Evolutionary conservation across 2,329 filamentous ascomycete species (phyloP), one percentile per base, ranked within the genome.

Genomic region (Aspergillus chevalieri): DNA sequence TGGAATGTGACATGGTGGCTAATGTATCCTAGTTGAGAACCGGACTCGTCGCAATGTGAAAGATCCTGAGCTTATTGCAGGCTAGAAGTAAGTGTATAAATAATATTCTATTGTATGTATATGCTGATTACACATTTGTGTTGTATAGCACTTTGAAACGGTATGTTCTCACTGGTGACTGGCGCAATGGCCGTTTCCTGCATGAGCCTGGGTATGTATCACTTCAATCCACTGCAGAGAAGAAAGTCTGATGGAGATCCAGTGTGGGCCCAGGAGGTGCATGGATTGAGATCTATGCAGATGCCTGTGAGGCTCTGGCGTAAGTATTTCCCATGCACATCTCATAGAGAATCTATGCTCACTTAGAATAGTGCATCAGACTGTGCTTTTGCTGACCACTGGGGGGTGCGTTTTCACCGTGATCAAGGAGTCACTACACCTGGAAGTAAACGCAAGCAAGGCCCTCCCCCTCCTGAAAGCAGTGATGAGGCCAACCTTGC

Each of bases 21-120:
- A 34, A 34, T 34, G 7, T 3, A n/a, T 34, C 9, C 30, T 34
- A 34, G 30, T 34, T 34, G 30, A 34, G 14, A 34, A 34, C 2
- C 53, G 48, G 10, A 61, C 30, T 34, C 14, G 30, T n/a, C 9
- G 14, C 9, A 34, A 34, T 34, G 14, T 34, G 14, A n/a, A 34
- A 34, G 30, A 34, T n/a, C 30, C 30, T 10, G 30, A 34, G 30
- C 5, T 34, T 9, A 34, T 34, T 34, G 30, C 30, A 10, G 30
- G 30, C 9, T 7, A 34, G 30, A 34, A 34, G 30, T 34, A 10
- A 34, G 30, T 34, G 14, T 34, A 34, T 3, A 34, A 9, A 9
- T n/a, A 34, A 9, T n/a, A n/a, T n/a, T 34, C 9, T n/a, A 34
- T n/a, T 34, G 30, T 34, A 30, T 17, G 43, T 21, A 42, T 15